A percentile compares a stretch with the other conserved stretches of the same genome.
Evolutionary conservation across 1,284 basidiomycete genomes (phyloP).

Genomic region (Malassezia nana): DNA sequence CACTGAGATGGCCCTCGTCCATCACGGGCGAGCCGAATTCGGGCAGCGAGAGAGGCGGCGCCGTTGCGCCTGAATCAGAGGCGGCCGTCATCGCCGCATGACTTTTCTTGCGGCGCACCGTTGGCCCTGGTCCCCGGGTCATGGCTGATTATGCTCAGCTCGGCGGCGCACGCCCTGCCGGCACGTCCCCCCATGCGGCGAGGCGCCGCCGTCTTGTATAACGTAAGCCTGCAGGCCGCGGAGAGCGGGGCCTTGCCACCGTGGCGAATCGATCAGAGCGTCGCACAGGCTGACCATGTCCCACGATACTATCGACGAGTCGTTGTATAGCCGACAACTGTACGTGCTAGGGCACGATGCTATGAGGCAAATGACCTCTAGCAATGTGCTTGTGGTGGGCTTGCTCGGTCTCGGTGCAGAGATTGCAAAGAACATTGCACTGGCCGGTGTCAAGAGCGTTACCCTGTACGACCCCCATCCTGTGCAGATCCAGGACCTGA

Average conservation of each 20-base stretch:
- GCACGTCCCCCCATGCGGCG: not conserved
- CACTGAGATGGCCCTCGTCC: conserved; percentile 16
- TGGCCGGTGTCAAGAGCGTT: conserved; percentile 96
- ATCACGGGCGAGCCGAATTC: conserved; percentile 1
- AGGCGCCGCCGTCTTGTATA: not conserved
- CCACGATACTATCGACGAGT: conserved; percentile 27
- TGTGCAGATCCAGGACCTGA: conserved; percentile 74
- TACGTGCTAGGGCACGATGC: conserved; percentile 54
- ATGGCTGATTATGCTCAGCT: not conserved
- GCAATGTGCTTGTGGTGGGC: conserved; percentile 89
- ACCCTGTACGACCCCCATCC: conserved; percentile 89
- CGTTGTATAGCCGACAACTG: conserved; percentile 44
- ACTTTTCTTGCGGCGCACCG: not conserved
- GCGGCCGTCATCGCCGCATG: not conserved
- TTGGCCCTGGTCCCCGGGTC: not conserved
- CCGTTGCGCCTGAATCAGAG: not conserved
- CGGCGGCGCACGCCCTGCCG: not conserved
- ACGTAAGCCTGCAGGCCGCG: not conserved
- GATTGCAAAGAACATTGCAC: conserved; percentile 85
- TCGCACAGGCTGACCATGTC: conserved; percentile 4
- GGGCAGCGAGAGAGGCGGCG: conserved; percentile 2
- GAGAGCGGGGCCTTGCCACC: not conserved
- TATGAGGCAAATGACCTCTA: conserved; percentile 98
- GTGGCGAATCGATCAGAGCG: not conserved
- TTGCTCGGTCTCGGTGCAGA: conserved; percentile 88